Conservation (phyloP, 2,329 filamentous ascomycete genomes). For the Aspergillus melleus region DNA sequence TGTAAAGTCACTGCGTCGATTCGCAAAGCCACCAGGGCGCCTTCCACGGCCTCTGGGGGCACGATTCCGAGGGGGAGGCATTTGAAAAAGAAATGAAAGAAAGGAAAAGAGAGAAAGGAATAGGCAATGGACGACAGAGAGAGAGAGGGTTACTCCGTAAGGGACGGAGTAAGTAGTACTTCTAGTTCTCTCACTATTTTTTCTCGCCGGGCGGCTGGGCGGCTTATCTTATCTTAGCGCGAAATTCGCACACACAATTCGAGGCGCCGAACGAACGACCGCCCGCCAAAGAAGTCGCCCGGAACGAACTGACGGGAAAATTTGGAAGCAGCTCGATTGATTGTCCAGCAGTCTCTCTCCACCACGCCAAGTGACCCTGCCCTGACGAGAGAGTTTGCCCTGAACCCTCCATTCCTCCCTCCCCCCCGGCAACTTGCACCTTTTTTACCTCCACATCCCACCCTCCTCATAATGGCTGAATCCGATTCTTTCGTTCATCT, state of each 20-base stretch:
- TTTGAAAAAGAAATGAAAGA: slow-evolving; percentile 7
- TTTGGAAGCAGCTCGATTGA: slow-evolving; percentile 12
- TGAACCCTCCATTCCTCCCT: not conserved
- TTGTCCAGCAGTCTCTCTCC: slow-evolving; percentile 23
- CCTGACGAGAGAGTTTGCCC: slow-evolving; percentile 9
- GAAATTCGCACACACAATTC: slow-evolving; percentile 49
- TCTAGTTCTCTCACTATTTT: slow-evolving; percentile 14
- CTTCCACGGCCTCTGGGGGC: slow-evolving; percentile 31
- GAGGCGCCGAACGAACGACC: slow-evolving; percentile 28
- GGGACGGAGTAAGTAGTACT: not conserved
- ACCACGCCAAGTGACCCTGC: slow-evolving; percentile 29
- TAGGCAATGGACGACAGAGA: too few species aligned
- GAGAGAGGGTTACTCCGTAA: too few species aligned
- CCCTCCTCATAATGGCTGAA: slow-evolving; percentile 71
- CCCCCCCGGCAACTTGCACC: not conserved
- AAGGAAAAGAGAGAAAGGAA: too few species aligned
- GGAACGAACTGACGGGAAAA: slow-evolving; percentile 33
- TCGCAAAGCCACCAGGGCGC: slow-evolving; percentile 1
- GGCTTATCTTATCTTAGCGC: slow-evolving; percentile 51
- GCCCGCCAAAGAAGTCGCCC: slow-evolving; percentile 14
- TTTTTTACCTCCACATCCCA: slow-evolving; percentile 5
- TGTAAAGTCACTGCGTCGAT: slow-evolving; percentile 33
- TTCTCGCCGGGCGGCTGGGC: not conserved
- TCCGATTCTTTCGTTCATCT: slow-evolving; percentile 91
- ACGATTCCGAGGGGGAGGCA: slow-evolving; percentile 31